Conservation (phyloP, 1,284 basidiomycete genomes). For the Leccinum griseonigrum region DNA sequence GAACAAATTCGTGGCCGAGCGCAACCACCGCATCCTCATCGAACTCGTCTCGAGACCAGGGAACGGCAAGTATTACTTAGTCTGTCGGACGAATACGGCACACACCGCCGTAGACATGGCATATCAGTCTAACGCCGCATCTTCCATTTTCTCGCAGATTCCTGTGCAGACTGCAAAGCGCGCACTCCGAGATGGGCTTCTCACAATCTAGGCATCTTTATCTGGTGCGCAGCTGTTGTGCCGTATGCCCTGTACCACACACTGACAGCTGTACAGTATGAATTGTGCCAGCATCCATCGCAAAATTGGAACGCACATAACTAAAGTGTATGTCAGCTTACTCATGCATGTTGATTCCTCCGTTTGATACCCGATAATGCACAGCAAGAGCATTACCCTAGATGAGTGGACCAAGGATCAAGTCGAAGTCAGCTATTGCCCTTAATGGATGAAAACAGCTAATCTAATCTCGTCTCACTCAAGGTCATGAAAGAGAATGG, state of each 20-base stretch:
- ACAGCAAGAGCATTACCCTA: slow-evolving; percentile 79
- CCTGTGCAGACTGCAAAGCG: slow-evolving; percentile 83
- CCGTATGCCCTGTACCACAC: slow-evolving; percentile 1
- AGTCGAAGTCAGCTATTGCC: slow-evolving; percentile 57
- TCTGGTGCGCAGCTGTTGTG: slow-evolving; percentile 53
- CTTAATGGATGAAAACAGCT: slow-evolving; percentile 12
- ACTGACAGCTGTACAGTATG: slow-evolving; percentile 45
- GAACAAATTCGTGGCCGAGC: slow-evolving; percentile 59
- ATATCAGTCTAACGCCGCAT: slow-evolving; percentile 7
- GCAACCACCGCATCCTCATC: slow-evolving; percentile 64
- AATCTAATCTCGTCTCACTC: slow-evolving; percentile 7
- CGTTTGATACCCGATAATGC: slow-evolving; percentile 5
- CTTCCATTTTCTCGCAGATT: slow-evolving; percentile 42
- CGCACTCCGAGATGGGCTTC: slow-evolving; percentile 81
- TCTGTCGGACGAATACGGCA: background rate
- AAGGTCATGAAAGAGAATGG: slow-evolving; percentile 73
- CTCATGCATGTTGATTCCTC: background rate
- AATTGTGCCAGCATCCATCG: slow-evolving; percentile 84
- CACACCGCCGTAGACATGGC: slow-evolving; percentile 1
- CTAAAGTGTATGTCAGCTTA: slow-evolving; percentile 66
- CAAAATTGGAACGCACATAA: slow-evolving; percentile 84
- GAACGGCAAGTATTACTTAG: slow-evolving; percentile 52
- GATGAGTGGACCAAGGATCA: slow-evolving; percentile 86
- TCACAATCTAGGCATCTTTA: slow-evolving; percentile 76
- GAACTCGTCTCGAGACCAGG: slow-evolving; percentile 70